Conservation (phyloP, 2,329 filamentous ascomycete species). For the Penicillium sp. region DNA sequence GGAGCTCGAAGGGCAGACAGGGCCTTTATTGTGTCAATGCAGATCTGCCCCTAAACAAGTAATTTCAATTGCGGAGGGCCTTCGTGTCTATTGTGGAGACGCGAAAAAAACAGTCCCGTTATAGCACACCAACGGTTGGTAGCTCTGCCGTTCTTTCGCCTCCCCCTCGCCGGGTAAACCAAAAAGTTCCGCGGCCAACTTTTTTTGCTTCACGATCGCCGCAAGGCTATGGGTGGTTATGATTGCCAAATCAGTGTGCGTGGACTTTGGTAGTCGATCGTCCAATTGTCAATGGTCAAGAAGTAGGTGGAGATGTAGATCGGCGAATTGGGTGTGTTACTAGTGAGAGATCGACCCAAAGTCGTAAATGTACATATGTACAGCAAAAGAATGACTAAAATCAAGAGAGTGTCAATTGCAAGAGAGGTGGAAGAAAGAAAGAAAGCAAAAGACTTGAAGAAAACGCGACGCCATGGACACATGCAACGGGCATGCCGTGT, state of each 20-base stretch:
- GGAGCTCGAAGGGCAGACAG: not conserved
- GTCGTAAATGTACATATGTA: not conserved
- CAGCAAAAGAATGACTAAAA: conserved; percentile 2
- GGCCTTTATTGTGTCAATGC: conserved; percentile 5
- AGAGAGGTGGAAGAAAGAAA: not conserved
- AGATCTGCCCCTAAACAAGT: not conserved
- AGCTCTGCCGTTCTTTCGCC: not conserved
- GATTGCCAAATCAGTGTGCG: not conserved
- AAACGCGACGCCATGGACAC: not conserved
- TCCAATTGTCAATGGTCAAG: conserved; percentile 3
- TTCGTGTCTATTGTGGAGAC: conserved; percentile 2
- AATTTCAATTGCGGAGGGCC: not conserved
- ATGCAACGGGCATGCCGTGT: conserved; percentile 9
- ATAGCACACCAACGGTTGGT: not conserved
- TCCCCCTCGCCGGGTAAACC: conserved; percentile 2
- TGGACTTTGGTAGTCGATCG: conserved; percentile 1
- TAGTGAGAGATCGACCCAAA: not conserved
- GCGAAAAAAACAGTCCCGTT: conserved; percentile 5
- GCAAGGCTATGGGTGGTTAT: not conserved
- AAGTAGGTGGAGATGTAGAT: conserved; percentile 7
- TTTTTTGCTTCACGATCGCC: not conserved
- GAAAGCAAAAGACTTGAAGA: not conserved
- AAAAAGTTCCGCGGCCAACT: not conserved
- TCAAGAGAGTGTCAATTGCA: not conserved
- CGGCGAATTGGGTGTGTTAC: not conserved